Evolutionary conservation across 139 green algal species (phyloP).

Genomic region (Micractinium sp.): DNA sequence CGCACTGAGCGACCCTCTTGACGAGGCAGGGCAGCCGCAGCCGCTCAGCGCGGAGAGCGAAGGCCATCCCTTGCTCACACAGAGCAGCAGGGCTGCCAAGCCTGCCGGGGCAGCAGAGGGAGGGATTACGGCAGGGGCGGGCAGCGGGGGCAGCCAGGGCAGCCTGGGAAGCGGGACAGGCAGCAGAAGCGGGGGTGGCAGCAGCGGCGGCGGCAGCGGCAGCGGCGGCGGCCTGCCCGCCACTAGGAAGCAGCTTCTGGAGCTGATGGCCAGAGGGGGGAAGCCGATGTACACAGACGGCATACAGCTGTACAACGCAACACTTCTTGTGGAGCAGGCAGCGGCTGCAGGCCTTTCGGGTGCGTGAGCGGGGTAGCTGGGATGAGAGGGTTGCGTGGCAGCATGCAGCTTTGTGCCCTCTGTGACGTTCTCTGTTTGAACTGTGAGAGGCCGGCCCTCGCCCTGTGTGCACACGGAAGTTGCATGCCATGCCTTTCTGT

Average conservation of each 20-base stretch:
- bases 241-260: not conserved
- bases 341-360: not conserved
- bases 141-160: too few species aligned
- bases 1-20: slow-evolving; percentile 20
- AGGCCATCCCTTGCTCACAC: too few species aligned
- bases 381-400: too few species aligned
- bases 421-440: not conserved
- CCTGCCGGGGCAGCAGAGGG: too few species aligned
- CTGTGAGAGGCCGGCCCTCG: too few species aligned
- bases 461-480: too few species aligned
- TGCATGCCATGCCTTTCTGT: not conserved
- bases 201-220: not conserved
- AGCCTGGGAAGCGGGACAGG: not conserved
- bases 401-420: not conserved
- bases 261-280: not conserved
- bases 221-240: not conserved
- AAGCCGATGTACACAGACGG: slow-evolving; percentile 26
- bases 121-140: too few species aligned
- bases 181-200: too few species aligned
- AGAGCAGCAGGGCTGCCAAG: too few species aligned
- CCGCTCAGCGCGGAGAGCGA: not conserved
- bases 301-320: slow-evolving; percentile 6
- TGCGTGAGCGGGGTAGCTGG: too few species aligned
- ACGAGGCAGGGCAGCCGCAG: not conserved
- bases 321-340: not conserved